phyloP scores from a whole-genome alignment of 768 basidiomycete species.

The Leccinum boreale region DNA sequence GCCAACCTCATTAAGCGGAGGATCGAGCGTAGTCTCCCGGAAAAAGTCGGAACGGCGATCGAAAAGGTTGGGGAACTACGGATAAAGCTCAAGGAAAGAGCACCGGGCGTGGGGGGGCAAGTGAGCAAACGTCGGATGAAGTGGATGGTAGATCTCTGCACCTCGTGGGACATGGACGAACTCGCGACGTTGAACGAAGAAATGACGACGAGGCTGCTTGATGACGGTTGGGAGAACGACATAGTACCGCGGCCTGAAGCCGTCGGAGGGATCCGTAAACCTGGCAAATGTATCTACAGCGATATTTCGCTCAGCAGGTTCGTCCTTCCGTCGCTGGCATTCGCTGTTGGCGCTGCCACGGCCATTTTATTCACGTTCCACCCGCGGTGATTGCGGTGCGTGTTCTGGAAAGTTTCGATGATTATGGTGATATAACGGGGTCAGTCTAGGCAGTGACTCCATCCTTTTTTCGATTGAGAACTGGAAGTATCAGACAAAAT shows the following conservation, averaged over 20 bases:
- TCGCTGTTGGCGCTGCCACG: conserved; percentile 43
- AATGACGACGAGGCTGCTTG: conserved; percentile 62
- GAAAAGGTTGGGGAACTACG: conserved; percentile 76
- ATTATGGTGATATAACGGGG: background rate
- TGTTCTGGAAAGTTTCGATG: background rate
- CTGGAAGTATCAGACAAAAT: background rate
- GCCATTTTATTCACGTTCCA: conserved; percentile 32
- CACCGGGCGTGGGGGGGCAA: conserved; percentile 78
- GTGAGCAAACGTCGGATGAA: conserved; percentile 80
- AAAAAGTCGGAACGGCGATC: conserved; percentile 73
- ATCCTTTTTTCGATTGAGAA: background rate
- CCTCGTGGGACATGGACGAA: conserved; percentile 81
- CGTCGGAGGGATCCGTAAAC: conserved; percentile 32
- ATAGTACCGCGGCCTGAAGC: conserved; percentile 43
- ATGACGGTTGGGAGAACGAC: conserved; percentile 82
- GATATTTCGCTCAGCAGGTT: conserved; percentile 9
- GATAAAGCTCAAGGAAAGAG: conserved; percentile 67
- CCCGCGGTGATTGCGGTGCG: conserved; percentile 26
- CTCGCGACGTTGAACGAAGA: conserved; percentile 66
- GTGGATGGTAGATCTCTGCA: conserved; percentile 89
- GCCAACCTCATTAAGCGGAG: conserved; percentile 76
- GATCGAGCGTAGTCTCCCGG: conserved; percentile 68
- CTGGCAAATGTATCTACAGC: conserved; percentile 1
- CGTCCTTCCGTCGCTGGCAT: conserved; percentile 35
- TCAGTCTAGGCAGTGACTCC: background rate